A percentile compares a stretch with the other conserved stretches of the same genome.
phyloP scores from a whole-genome alignment of 1,284 basidiomycete species.

The Meira miltonrushii region DNA sequence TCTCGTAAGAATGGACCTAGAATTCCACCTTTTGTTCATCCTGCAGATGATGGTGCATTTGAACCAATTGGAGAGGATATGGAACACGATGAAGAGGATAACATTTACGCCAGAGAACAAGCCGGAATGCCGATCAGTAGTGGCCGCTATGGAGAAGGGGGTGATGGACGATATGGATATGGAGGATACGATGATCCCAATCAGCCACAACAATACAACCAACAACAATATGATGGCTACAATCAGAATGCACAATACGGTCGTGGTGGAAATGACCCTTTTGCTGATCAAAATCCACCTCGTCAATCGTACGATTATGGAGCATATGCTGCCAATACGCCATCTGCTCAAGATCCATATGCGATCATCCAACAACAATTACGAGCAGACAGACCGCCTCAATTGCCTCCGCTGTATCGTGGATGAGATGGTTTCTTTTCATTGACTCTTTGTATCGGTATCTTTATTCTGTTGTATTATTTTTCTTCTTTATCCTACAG shows the following conservation, averaged over 20 bases:
- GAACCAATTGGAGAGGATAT: constrained; percentile 31
- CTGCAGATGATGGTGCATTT: constrained; percentile 39
- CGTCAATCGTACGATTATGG: constrained; percentile 18
- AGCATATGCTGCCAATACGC: constrained; percentile 15
- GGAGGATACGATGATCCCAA: constrained; percentile 30
- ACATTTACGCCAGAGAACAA: constrained; percentile 10
- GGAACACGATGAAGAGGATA: constrained; percentile 22
- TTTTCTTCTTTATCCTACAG: background rate
- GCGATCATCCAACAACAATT: constrained; percentile 27
- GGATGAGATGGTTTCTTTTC: background rate
- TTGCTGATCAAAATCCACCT: constrained; percentile 13
- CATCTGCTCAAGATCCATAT: constrained; percentile 24
- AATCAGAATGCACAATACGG: constrained; percentile 1
- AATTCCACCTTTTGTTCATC: constrained; percentile 43
- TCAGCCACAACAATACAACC: background rate
- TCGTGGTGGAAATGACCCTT: constrained; percentile 28
- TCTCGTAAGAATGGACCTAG: constrained; percentile 46
- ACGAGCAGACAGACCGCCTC: constrained; percentile 13
- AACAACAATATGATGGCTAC: constrained; percentile 19
- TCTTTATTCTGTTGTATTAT: background rate
- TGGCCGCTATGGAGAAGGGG: constrained; percentile 15
- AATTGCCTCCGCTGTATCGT: constrained; percentile 19
- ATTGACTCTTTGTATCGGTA: background rate
- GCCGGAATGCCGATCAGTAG: background rate
- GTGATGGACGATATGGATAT: constrained; percentile 15